Evolutionary conservation across 208 protist species (phyloP), one percentile per base, ranked within the genome.

Genomic region (Acanthamoeba culbertsoni): DNA sequence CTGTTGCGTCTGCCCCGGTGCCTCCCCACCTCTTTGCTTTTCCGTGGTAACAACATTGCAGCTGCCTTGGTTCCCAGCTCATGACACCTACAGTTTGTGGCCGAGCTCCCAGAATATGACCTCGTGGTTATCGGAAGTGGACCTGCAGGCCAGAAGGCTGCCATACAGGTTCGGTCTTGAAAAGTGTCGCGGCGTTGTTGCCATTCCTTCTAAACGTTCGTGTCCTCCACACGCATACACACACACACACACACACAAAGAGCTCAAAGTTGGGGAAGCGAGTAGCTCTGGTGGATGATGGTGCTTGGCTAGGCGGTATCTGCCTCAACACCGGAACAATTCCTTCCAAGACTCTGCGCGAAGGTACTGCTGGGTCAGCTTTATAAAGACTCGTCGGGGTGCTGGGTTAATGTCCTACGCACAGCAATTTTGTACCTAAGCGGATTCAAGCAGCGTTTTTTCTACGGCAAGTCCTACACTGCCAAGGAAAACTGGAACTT

Each of bases 291-390:
- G 55, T 89, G 20, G 79, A 89, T 23, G 46, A 59, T 45, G 46
- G 46, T 12, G 51, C 79, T 7, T 71, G 45, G 62, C 40, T 94
- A 26, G 92, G 92, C 65, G 92, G 92, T 4, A 86, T 92, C 35
- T 94, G 92, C 51, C 42, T 91, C 35, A 79, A 94, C 86, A 94
- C 92, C 23, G 92, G 93, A 37, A 95, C 93, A 26, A 93, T 95
- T 33, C 93, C 93, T 8, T 93, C 86, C 31, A 95, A 95, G 48
- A 95, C 93, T n/a, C 88, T 95, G 8, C 79, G 93, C 2, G 93
- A 95, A 62, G 93, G 63, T 94, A 77, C 45, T 0, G 42, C 7
- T 7, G 14, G 16, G 31, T 75, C 16, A 8, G 26, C 0, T 20
- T 37, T 7, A 46, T 33, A 53, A 7, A 7, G 33, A 26, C 23